Base-by-base conservation (phyloP, 1,139 yeast species). In the Yamadazyma membranifaciens region DNA sequence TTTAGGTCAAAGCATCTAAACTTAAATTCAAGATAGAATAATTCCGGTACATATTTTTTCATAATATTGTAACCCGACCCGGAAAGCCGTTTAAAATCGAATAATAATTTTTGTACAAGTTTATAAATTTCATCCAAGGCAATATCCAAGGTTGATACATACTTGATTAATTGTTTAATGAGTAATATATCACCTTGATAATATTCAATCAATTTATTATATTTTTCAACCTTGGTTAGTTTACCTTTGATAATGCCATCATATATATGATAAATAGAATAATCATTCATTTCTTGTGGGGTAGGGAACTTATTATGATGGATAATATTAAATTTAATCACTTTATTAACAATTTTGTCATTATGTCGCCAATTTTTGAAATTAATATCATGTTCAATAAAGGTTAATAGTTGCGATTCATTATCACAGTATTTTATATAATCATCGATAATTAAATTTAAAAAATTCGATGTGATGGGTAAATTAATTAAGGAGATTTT, bases 381-480 rank as follows among this genome's bases (percentile, higher is more conserved):
- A 17, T 59, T 54, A 39, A 71, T 56, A 40, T 69, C 75, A 14
- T 45, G 46, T 42, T 66, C 71, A 27, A 72, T 56, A 37, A 72
- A 72, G 3, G 51, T 35, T 3, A 62, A 52, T 13, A 71, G 46
- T 11, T 70, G 69, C 2, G 44, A 34, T 0, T 59, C 50, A 14
- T 52, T 51, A 10, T 41, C 47, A 2, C 72, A 62, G 10, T 68
- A 59, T 27, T 52, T 48, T 37, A 61, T 49, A 45, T 59, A 71
- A 47, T 72, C 78, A 41, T 65, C 70, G 10, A 72, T 46, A 4
- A 71, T 61, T 38, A 60, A 51, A 17, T 62, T 46, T 34, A 62
- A 44, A 44, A 71, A 49, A 33, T 60, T 56, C 41, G 55, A 52
- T 54, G 63, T 60, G 3, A 71, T 56, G 3, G 75, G 74, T 9